Evolutionary conservation across 352 stramenopile species (phyloP).

Genomic region (Globisporangium lucens): DNA sequence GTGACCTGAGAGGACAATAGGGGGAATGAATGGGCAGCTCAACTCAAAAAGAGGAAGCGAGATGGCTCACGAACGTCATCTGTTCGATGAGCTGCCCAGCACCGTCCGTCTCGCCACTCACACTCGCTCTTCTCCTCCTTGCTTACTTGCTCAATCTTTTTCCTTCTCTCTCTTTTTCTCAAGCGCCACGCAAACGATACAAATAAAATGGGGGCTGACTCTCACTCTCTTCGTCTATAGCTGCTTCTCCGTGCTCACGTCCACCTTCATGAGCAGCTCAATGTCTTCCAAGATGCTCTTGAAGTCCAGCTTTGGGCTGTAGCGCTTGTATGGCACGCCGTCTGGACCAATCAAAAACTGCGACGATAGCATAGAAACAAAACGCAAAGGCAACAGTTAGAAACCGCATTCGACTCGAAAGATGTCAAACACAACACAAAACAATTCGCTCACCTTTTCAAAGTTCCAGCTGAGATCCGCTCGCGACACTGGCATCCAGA

Average conservation of each 20-base stretch:
- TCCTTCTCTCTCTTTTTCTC: background rate
- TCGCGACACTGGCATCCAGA: slow-evolving; percentile 81
- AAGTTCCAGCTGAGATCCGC: slow-evolving; percentile 84
- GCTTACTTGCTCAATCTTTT: background rate
- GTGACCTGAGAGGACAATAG: too few relatives aligned
- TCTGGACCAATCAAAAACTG: slow-evolving; percentile 78
- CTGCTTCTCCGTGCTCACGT: slow-evolving; percentile 35
- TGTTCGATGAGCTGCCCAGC: background rate
- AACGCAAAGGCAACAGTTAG: background rate
- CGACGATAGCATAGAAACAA: background rate
- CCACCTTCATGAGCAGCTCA: slow-evolving; percentile 50
- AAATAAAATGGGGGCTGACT: slow-evolving; percentile 12
- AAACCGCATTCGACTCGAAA: background rate
- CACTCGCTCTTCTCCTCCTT: background rate
- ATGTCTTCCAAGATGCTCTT: slow-evolving; percentile 66
- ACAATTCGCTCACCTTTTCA: slow-evolving; percentile 50
- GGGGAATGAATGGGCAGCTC: too few relatives aligned
- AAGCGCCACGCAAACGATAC: slow-evolving; percentile 5
- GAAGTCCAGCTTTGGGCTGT: slow-evolving; percentile 73
- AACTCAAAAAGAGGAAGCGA: background rate
- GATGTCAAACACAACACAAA: background rate
- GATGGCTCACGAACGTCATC: background rate
- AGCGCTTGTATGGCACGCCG: slow-evolving; percentile 75
- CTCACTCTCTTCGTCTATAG: slow-evolving; percentile 11
- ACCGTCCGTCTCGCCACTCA: background rate